These are phyloP conservation scores for Hemileia vastatrix DNA, from an alignment of 1,284 basidiomycete genomes.

Conservation along the genomic window DNA sequence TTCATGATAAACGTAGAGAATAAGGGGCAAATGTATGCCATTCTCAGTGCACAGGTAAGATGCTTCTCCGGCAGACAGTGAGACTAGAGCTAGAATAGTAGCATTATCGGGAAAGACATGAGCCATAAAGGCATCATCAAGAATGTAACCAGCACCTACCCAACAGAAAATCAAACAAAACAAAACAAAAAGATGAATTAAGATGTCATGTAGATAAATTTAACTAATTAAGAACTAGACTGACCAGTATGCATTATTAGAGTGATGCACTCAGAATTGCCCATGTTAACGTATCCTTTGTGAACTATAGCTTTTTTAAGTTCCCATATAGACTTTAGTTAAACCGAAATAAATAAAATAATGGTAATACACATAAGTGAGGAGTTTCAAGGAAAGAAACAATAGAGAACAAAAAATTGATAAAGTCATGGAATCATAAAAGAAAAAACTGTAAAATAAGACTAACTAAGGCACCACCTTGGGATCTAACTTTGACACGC, in stretches of 20 bases:
- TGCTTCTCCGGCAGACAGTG: not conserved
- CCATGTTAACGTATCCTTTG: constrained; percentile 12
- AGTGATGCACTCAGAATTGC: constrained; percentile 8
- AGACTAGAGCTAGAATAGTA: constrained; percentile 1
- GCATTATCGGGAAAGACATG: not conserved
- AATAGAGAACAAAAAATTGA: no score
- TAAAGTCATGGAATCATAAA: no score
- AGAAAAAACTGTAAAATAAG: no score
- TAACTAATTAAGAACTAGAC: not conserved
- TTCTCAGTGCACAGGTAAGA: not conserved
- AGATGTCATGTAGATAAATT: not conserved
- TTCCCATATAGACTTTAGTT: constrained; percentile 10
- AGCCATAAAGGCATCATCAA: constrained; percentile 6
- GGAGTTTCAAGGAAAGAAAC: no score
- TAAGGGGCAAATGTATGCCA: constrained; percentile 1
- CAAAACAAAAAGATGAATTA: not conserved
- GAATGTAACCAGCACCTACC: not conserved
- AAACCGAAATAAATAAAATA: no score
- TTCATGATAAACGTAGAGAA: constrained; percentile 9
- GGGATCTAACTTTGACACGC: constrained; percentile 7
- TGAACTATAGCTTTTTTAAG: constrained; percentile 10
- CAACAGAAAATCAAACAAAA: not conserved
- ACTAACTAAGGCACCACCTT: constrained; percentile 7
- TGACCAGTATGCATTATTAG: constrained; percentile 4
- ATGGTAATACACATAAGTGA: no score